phyloP scores from a whole-genome alignment of 371 early-diverging fungal genomes.

The Neoconidiobolus thromboides region DNA sequence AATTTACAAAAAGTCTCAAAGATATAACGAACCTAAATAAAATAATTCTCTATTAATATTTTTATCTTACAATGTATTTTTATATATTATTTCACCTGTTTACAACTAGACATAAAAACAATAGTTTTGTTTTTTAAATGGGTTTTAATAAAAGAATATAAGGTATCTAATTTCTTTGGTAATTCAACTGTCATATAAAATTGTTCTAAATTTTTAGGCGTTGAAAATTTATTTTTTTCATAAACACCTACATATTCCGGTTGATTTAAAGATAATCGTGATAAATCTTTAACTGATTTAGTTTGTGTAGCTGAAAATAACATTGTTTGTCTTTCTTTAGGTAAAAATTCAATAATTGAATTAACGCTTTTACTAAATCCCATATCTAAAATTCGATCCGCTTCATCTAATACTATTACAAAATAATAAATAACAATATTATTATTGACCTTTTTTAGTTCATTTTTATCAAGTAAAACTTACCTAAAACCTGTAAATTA shows the following conservation, averaged over 20 bases:
- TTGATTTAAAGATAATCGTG: constrained; percentile 66
- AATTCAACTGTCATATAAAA: constrained; percentile 67
- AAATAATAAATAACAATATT: background rate
- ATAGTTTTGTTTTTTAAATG: constrained; percentile 70
- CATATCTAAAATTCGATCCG: constrained; percentile 87
- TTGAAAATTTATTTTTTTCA: constrained; percentile 57
- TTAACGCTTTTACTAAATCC: constrained; percentile 91
- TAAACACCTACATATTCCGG: constrained; percentile 93
- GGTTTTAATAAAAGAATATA: constrained; percentile 81
- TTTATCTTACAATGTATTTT: no score
- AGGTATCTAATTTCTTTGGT: constrained; percentile 69
- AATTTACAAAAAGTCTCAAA: constrained; percentile 87
- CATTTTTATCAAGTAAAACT: no score
- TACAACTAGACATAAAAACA: constrained; percentile 77
- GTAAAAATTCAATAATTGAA: constrained; percentile 83
- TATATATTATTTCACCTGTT: constrained; percentile 23
- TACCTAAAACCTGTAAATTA: constrained; percentile 60
- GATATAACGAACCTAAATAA: constrained; percentile 47
- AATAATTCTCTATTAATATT: no score
- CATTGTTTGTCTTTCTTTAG: constrained; percentile 71
- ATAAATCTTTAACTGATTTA: constrained; percentile 80
- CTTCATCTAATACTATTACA: constrained; percentile 83
- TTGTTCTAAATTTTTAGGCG: constrained; percentile 65
- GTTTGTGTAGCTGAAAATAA: constrained; percentile 95
- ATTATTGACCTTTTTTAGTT: background rate